Conservation (phyloP, 108 stramenopile genomes). For the Parietichytrium sp. region DNA sequence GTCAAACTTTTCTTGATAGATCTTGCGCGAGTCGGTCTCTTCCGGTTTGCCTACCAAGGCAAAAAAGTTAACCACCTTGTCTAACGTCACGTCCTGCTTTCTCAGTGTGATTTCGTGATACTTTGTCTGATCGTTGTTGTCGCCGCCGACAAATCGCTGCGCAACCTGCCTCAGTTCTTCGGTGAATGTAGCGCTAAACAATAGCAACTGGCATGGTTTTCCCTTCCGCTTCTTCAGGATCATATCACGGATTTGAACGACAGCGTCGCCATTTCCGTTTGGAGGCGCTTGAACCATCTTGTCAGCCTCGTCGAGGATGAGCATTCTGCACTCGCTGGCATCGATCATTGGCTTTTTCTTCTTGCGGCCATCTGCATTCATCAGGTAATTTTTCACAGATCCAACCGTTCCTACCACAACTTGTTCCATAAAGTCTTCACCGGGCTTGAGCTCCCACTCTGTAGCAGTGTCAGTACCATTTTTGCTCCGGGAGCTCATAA, state of each 20-base stretch:
- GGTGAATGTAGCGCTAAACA: conserved; percentile 42
- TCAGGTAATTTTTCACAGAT: conserved; percentile 34
- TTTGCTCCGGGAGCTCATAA: not conserved
- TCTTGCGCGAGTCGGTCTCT: not conserved
- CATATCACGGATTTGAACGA: not conserved
- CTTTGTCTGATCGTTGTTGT: conserved; percentile 14
- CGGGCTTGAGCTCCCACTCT: not conserved
- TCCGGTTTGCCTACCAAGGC: not conserved
- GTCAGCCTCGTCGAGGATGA: conserved; percentile 44
- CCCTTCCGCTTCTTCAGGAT: not conserved
- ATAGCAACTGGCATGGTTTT: not conserved
- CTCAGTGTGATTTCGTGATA: conserved; percentile 40
- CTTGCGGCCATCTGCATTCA: conserved; percentile 17
- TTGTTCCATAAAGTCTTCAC: conserved; percentile 35
- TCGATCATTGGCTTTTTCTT: conserved; percentile 38
- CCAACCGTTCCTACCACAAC: conserved; percentile 35
- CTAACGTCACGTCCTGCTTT: conserved; percentile 37
- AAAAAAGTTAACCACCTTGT: conserved; percentile 24
- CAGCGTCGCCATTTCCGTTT: not conserved
- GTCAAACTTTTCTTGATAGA: conserved; percentile 30
- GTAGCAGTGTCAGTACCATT: not conserved
- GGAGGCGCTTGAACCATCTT: conserved; percentile 39
- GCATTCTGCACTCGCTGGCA: not conserved
- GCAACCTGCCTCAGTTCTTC: not conserved
- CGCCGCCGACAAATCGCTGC: not conserved